Base-by-base conservation (phyloP, 345 rosid genomes). In the Limnanthes douglasii region DNA sequence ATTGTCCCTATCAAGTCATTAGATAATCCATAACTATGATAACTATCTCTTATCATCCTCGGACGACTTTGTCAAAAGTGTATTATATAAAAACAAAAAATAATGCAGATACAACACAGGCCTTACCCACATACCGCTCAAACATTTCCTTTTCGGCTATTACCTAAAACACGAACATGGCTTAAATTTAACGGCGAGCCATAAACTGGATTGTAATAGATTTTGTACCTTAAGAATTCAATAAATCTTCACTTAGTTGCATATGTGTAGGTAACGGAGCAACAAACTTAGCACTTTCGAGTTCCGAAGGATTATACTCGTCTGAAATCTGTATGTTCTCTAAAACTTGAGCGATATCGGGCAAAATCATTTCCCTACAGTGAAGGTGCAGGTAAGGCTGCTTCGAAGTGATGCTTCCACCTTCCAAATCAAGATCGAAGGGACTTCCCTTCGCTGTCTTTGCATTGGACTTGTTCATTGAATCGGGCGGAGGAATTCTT, bases 301-400 rank as follows among this genome's bases (percentile, higher is more conserved):
- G 26, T 21, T 66, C 58, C 0, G 72, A 74, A 32, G 70, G 29
- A 56, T 69, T 75, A 15, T 56, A 42, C 29, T 70, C 68, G 19
- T 72, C 15, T 29, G 61, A 67, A 13, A 21, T 34, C 41, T 65
- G 46, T 11, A 42, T 9, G 11, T 34, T 60, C 31, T 45, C 57
- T 56, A 72, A 45, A 39, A 83, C 84, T 40, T 54, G 61, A 29
- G 79, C 54, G n/a, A 88, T 63, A 47, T 79, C 37, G 13, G 94
- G 95, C 42, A 88, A 53, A 37, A 59, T 58, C 47, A 84, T 68
- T 53, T 79, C 73, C 66, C 69, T 70, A 51, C 84, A 70, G 48
- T 88, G 98, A 35, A 88, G 98, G 70, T 88, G 98, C 5, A 88
- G 72, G 17, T 73, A 69, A 33, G 86, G 95, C 8, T 52, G 69